phyloP scores from a whole-genome alignment of 2,329 filamentous ascomycete genomes.

The Diaporthe ilicicola region DNA sequence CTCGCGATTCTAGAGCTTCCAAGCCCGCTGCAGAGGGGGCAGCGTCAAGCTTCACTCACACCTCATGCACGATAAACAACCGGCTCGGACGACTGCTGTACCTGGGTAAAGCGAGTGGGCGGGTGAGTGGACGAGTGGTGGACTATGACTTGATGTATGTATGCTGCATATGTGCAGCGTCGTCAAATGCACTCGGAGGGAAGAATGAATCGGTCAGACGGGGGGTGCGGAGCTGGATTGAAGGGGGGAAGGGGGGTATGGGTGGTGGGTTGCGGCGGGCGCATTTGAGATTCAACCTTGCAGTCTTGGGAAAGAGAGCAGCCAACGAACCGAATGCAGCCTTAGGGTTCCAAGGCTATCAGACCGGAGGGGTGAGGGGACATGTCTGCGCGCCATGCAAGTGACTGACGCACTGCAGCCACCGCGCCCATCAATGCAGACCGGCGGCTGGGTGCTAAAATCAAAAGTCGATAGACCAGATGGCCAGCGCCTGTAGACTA shows the following conservation, averaged over 20 bases:
- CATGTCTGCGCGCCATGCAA: constrained; percentile 3
- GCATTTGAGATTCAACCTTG: constrained; percentile 20
- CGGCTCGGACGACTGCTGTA: neutral
- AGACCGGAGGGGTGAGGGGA: constrained; percentile 10
- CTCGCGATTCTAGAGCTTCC: constrained; percentile 6
- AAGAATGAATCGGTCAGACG: constrained; percentile 1
- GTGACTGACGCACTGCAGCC: constrained; percentile 19
- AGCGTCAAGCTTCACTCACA: constrained; percentile 8
- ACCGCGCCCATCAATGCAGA: neutral
- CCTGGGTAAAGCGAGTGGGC: neutral
- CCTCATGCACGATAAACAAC: constrained; percentile 18
- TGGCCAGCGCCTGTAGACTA: neutral
- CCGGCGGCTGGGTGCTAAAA: neutral
- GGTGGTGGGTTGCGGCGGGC: too few relatives aligned
- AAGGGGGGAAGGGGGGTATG: neutral
- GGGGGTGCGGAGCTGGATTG: neutral
- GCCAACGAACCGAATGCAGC: constrained; percentile 12
- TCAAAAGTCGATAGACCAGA: neutral
- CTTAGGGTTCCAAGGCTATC: constrained; percentile 5
- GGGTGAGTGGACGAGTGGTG: neutral
- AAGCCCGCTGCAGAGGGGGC: constrained; percentile 3
- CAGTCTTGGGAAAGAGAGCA: neutral
- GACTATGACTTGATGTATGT: neutral
- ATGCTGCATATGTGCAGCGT: neutral
- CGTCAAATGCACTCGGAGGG: neutral